Base-by-base conservation (phyloP, 2,329 filamentous ascomycete species). In the Microdochium bolleyi region DNA sequence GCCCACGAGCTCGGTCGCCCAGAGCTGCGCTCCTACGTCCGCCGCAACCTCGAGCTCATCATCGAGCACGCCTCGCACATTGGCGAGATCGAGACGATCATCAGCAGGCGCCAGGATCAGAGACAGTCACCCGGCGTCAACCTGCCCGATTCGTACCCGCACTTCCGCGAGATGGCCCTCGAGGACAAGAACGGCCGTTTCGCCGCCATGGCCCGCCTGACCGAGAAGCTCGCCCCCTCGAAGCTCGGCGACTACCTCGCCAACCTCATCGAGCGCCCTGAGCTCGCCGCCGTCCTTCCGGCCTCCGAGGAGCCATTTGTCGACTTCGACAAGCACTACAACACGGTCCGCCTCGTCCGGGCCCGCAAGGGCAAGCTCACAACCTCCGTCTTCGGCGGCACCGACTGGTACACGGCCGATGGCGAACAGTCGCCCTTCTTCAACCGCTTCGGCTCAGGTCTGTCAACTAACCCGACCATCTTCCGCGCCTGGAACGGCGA, bases 401-500 rank as follows among this genome's bases (percentile, higher is more conserved):
- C 57, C 24, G 57, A 58, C 52, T 58, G 54, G 53, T 58, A 54
- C 53, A 24, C 27, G 48, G 44, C 32, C n/a, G 22, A 51, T 2
- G 55, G 55, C 19, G 25, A 56, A 49, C 52, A 53, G 54, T 53
- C 55, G 13, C 32, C 50, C 22, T 53, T 58, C 24, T 57, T 55
- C 50, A 57, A 58, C 54, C 50, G 51, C 49, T 58, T 56, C 51
- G 57, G 52, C 27, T 57, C 55, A 14, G 57, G 57, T 16, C 54
- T 58, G 11, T 58, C 57, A 24, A 58, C 57, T 14, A 58, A 58
- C 52, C 57, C 57, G 49, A 57, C 55, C 34, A 46, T 58, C 37
- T 58, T 58, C 50, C 55, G 57, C 32, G 57, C 57, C 7, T 58
- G 55, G 54, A 58, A 58, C 50, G 57, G 57, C 49, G 25, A 51